These are phyloP conservation scores for Craterostigma plantagineum DNA, from an alignment of 257 asterid species.

Conservation along the genomic window DNA sequence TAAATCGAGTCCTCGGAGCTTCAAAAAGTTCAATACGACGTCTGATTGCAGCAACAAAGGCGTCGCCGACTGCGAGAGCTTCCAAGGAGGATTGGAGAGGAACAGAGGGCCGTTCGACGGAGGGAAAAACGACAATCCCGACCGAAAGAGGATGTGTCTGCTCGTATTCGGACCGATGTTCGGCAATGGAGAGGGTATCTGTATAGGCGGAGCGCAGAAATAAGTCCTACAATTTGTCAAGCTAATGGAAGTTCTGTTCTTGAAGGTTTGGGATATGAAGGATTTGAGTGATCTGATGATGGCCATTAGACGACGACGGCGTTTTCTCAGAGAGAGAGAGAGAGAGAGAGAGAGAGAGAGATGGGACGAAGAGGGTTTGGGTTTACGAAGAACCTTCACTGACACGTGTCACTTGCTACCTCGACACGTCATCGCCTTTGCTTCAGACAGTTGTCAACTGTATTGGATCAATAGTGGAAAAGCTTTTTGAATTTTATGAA, in stretches of 20 bases:
- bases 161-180: slow-evolving; percentile 10
- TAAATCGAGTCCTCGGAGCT: slow-evolving; percentile 23
- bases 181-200: slow-evolving; percentile 14
- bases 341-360: too few species aligned
- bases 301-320: slow-evolving; percentile 34
- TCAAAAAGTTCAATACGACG: slow-evolving; percentile 26
- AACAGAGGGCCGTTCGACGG: slow-evolving; percentile 52
- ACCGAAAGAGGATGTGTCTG: slow-evolving; percentile 34
- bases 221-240: slow-evolving; percentile 18
- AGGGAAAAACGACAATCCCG: slow-evolving; percentile 15
- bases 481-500: too few species aligned
- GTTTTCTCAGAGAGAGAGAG: neutral
- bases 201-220: slow-evolving; percentile 19
- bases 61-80: slow-evolving; percentile 75
- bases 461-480: too few species aligned
- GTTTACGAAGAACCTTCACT: too few species aligned
- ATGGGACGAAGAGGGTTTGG: too few species aligned
- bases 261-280: slow-evolving; percentile 32
- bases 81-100: slow-evolving; percentile 76
- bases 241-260: slow-evolving; percentile 7
- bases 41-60: slow-evolving; percentile 73
- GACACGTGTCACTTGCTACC: too few species aligned
- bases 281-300: slow-evolving; percentile 48
- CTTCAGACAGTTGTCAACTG: too few species aligned
- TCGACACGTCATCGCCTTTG: too few species aligned